A percentile compares a stretch with the other conserved stretches of the same genome.
These are phyloP conservation scores for Eragrostis tef DNA, from an alignment of 202 grass and related monocot genomes.

Conservation along the genomic window DNA sequence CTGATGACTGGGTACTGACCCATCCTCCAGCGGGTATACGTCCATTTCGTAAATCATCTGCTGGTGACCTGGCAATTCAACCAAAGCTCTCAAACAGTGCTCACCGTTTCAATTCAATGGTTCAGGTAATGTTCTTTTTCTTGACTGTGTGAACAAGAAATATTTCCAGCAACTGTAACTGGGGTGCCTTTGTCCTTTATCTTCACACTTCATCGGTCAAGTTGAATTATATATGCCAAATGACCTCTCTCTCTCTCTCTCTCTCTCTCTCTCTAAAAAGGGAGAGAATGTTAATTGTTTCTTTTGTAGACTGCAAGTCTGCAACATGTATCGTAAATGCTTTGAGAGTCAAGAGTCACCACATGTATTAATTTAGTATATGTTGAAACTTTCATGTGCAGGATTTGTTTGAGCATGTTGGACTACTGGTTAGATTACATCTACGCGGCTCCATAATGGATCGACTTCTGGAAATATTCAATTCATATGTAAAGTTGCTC, in stretches of 20 bases:
- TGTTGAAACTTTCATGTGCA: constrained; percentile 43
- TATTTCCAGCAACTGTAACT: constrained; percentile 31
- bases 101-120: constrained; percentile 89
- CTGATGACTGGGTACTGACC: constrained; percentile 81
- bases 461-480: constrained; percentile 76
- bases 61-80: constrained; percentile 54
- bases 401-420: constrained; percentile 97
- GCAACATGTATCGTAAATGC: constrained; percentile 2
- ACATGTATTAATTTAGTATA: constrained; percentile 1
- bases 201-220: neutral
- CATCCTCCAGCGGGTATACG: constrained; percentile 70
- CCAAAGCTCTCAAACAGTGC: constrained; percentile 92
- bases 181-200: neutral
- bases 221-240: neutral
- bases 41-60: constrained; percentile 62
- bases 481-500: constrained; percentile 79
- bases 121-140: constrained; percentile 70
- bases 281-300: neutral
- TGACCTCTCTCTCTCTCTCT: neutral
- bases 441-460: constrained; percentile 76
- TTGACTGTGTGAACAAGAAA: constrained; percentile 10
- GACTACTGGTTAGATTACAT: constrained; percentile 81
- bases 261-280: no score
- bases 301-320: neutral
- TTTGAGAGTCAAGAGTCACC: neutral